phyloP scores from a whole-genome alignment of 441 rosid species.

The Euphorbia corollata region DNA sequence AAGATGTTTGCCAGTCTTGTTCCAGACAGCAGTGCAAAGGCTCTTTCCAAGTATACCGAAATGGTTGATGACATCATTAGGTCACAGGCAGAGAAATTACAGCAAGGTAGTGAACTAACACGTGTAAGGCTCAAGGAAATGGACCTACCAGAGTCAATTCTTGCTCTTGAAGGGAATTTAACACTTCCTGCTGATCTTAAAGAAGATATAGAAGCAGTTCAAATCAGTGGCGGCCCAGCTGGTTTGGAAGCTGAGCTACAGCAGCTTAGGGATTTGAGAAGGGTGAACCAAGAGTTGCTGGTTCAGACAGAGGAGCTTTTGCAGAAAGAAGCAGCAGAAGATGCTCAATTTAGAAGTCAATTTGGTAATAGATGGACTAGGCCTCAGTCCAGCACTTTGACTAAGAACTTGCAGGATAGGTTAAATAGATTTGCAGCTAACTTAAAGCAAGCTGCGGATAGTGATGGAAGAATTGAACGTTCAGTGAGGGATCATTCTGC shows the following conservation, averaged over 20 bases:
- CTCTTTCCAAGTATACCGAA: conserved; percentile 94
- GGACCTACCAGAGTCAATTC: conserved; percentile 93
- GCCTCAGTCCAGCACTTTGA: conserved; percentile 90
- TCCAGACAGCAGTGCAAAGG: conserved; percentile 93
- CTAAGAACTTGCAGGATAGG: conserved; percentile 90
- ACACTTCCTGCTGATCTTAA: conserved; percentile 62
- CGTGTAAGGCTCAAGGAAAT: conserved; percentile 93
- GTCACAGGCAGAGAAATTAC: conserved; percentile 86
- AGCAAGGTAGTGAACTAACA: conserved; percentile 87
- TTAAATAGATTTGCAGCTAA: conserved; percentile 82
- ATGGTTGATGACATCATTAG: conserved; percentile 91
- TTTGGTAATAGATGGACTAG: conserved; percentile 97
- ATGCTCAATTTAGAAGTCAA: conserved; percentile 84
- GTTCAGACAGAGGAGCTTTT: conserved; percentile 86
- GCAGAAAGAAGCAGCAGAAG: conserved; percentile 93
- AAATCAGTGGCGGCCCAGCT: conserved; percentile 84
- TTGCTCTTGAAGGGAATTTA: conserved; percentile 70
- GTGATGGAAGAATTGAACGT: conserved; percentile 85
- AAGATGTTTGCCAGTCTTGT: conserved; percentile 88
- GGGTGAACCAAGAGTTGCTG: conserved; percentile 85
- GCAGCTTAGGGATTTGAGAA: conserved; percentile 80
- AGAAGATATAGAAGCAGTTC: conserved; percentile 92
- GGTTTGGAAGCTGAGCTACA: conserved; percentile 84
- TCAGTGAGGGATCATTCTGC: conserved; percentile 71
- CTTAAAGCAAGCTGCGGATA: conserved; percentile 93